phyloP scores from a whole-genome alignment of 2,329 filamentous ascomycete species.

The Lecanicillium sp. region DNA sequence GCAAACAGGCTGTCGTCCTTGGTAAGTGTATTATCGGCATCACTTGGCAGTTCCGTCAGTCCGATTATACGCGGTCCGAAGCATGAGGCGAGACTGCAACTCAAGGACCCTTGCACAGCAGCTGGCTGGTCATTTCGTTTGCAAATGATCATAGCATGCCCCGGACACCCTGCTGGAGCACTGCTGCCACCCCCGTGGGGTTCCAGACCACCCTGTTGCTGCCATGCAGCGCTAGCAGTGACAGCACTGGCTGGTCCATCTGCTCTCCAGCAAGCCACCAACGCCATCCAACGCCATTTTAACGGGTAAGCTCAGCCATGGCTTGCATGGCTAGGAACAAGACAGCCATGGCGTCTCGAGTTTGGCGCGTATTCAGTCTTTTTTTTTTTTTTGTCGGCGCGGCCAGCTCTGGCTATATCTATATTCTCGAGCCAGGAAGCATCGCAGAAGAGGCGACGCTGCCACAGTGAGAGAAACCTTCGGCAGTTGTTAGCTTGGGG shows the following conservation, averaged over 20 bases:
- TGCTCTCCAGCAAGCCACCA: slow-evolving; percentile 12
- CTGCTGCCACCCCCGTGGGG: slow-evolving; percentile 13
- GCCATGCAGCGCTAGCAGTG: slow-evolving; percentile 7
- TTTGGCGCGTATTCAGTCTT: background rate
- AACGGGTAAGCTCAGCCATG: slow-evolving; percentile 16
- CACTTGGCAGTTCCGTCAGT: background rate
- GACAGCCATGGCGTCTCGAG: slow-evolving; percentile 8
- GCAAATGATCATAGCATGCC: background rate
- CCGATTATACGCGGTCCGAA: background rate
- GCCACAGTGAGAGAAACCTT: too few relatives aligned
- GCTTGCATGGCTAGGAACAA: slow-evolving; percentile 11
- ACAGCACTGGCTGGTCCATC: slow-evolving; percentile 2
- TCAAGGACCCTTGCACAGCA: background rate
- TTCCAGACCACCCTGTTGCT: slow-evolving; percentile 1
- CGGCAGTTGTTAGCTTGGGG: background rate
- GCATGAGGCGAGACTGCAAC: slow-evolving; percentile 2
- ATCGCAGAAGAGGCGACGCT: too few relatives aligned
- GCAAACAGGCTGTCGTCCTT: background rate
- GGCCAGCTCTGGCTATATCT: too few relatives aligned
- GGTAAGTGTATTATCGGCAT: background rate
- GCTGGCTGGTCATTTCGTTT: slow-evolving; percentile 1
- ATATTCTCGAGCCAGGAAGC: too few relatives aligned
- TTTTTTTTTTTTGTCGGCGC: too few relatives aligned
- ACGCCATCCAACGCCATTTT: slow-evolving; percentile 7
- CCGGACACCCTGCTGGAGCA: background rate